Conservation (phyloP, 2,329 filamentous ascomycete species). For the Thielaviopsis populi region DNA sequence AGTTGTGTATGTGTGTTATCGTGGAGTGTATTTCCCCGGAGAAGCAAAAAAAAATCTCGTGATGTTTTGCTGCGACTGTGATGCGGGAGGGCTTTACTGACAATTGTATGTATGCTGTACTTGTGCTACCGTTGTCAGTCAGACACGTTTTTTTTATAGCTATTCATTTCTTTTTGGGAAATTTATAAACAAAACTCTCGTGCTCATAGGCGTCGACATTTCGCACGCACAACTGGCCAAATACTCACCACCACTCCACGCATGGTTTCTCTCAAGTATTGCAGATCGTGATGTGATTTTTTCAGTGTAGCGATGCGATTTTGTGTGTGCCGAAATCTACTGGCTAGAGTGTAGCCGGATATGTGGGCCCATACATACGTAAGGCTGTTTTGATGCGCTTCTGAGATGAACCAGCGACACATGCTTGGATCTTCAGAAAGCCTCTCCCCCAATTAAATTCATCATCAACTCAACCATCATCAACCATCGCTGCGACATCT, state of each 20-base stretch:
- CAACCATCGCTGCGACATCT: neutral
- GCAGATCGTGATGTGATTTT: neutral
- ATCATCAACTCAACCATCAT: neutral
- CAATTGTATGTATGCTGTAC: neutral
- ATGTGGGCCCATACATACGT: neutral
- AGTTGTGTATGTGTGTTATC: constrained; percentile 6
- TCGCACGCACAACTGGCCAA: neutral
- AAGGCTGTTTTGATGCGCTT: neutral
- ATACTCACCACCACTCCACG: neutral
- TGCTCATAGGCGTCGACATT: neutral
- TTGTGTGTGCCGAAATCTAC: neutral
- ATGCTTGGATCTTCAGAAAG: neutral
- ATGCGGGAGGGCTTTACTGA: neutral
- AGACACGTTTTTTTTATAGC: neutral
- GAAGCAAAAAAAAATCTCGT: neutral
- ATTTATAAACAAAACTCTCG: neutral
- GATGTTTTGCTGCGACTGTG: neutral
- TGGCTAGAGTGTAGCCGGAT: neutral
- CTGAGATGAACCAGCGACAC: neutral
- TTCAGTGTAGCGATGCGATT: neutral
- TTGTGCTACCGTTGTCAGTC: neutral
- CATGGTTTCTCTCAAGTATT: neutral
- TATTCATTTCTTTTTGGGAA: neutral
- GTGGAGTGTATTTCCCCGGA: neutral
- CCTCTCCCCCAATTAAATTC: no score